A percentile compares a stretch with the other conserved stretches of the same genome.
Conservation (phyloP, 148 eudicot genomes). For the Oxyria digyna region DNA sequence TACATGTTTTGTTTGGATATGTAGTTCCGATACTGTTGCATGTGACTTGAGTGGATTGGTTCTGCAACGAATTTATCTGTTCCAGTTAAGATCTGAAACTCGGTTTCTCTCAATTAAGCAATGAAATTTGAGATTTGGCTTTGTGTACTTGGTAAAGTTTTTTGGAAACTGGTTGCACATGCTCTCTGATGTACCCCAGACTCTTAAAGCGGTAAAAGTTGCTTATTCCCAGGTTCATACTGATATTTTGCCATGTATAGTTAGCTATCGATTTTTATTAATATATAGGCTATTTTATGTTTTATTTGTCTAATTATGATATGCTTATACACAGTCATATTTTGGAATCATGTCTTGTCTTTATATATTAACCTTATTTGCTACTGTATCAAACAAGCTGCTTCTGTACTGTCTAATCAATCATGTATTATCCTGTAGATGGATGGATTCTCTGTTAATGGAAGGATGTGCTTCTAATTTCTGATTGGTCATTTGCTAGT, state of each 20-base stretch:
- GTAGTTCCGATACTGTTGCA: background rate
- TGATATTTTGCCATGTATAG: background rate
- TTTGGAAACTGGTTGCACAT: background rate
- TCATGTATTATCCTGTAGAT: background rate
- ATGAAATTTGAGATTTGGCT: background rate
- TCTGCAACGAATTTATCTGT: background rate
- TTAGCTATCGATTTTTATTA: background rate
- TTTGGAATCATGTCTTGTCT: background rate
- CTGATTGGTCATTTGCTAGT: background rate
- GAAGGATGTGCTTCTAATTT: background rate
- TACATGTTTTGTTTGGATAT: background rate
- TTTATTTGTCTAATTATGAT: background rate
- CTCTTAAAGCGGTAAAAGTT: background rate
- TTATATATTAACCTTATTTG: background rate
- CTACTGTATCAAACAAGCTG: background rate
- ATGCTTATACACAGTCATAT: background rate
- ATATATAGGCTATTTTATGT: background rate
- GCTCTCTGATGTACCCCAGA: conserved; percentile 4
- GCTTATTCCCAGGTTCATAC: background rate
- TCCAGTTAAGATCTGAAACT: background rate
- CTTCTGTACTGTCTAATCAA: background rate
- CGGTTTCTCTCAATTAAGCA: no score
- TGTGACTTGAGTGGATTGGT: background rate
- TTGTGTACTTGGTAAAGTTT: background rate
- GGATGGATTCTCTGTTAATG: conserved; percentile 1